Percentiles rank a stretch among this genome's conserved stretches.
Evolutionary conservation across 2,329 filamentous ascomycete genomes (phyloP).

Genomic region (Penicillium sp.): DNA sequence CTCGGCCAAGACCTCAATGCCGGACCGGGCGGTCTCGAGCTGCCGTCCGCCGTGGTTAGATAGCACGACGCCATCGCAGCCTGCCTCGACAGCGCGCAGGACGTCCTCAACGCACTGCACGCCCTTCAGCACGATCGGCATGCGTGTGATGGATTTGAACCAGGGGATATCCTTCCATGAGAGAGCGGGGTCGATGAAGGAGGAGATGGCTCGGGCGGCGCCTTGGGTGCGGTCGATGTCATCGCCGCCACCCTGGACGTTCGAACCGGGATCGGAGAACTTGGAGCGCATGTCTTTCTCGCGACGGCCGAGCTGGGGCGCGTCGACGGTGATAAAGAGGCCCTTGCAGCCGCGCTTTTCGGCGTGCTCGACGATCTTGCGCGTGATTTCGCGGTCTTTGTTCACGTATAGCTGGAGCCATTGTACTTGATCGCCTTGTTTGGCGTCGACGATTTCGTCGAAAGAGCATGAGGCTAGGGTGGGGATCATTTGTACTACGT

Average conservation of each 20-base stretch:
- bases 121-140: conserved; percentile 96
- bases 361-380: conserved; percentile 85
- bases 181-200: conserved; percentile 92
- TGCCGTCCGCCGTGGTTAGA: conserved; percentile 96
- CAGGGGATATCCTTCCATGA: conserved; percentile 93
- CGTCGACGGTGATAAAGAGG: conserved; percentile 97
- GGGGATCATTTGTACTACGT: conserved; percentile 97
- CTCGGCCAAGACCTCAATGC: conserved; percentile 86
- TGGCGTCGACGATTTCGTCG: conserved; percentile 91
- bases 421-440: conserved; percentile 75
- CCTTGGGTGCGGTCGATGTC: conserved; percentile 82
- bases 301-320: conserved; percentile 86
- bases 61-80: conserved; percentile 85
- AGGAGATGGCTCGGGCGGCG: conserved; percentile 89
- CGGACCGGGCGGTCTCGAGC: conserved; percentile 85
- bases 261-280: conserved; percentile 77
- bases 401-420: conserved; percentile 99
- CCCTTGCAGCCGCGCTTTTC: conserved; percentile 89
- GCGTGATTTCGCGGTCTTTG: conserved; percentile 87
- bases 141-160: conserved; percentile 85
- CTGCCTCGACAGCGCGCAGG: conserved; percentile 74
- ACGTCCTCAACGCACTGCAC: conserved; percentile 96
- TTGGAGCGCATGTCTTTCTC: conserved; percentile 98
- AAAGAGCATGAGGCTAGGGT: conserved; percentile 96
- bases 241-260: conserved; percentile 70